Base-by-base conservation (phyloP, 2,329 filamentous ascomycete species). In the Xylaria sp. region DNA sequence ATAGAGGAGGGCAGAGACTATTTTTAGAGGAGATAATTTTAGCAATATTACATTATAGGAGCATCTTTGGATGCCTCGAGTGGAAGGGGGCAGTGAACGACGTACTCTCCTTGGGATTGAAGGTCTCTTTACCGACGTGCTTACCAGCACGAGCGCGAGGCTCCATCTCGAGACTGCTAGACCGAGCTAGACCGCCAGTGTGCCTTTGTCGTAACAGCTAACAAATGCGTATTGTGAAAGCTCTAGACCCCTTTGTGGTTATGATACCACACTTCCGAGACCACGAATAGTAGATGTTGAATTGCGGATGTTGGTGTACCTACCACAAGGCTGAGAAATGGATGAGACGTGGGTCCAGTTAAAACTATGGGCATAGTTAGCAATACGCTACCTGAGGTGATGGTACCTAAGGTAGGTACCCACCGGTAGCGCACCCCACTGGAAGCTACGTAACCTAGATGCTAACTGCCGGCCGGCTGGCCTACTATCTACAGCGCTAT, bases 61-160 rank as follows among this genome's bases (percentile, higher is more conserved):
- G 56, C n/a, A 34, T 45, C 56, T 24, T 14, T 3, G 3, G 5
- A 47, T 34, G 11, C 14, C 30, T 53, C 12, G 39, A 24, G 27
- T 17, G 19, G 42, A 56, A 39, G 36, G 47, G 27, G 66, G 34
- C 45, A 48, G 47, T 45, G 24, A 66, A 60, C 19, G 50, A 81
- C 88, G 71, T 83, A 93, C 92, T 83, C 80, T 94, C 92, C 78
- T 87, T 87, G 65, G 88, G 85, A 69, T 84, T 85, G 80, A 96
- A 95, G 79, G 93, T 94, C 85, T 94, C 92, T 80, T 93, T 92
- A 71, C 90, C 91, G 80, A 93, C 91, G 83, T 94, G 93, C 77
- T 93, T 91, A 78, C 90, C 91, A 76, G 91, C 89, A 75, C 92
- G 88, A 68, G 92, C 92, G 77, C 92, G 86, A 71, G 91, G 92